phyloP scores from a whole-genome alignment of 768 basidiomycete genomes.

The Cubamyces sp. region DNA sequence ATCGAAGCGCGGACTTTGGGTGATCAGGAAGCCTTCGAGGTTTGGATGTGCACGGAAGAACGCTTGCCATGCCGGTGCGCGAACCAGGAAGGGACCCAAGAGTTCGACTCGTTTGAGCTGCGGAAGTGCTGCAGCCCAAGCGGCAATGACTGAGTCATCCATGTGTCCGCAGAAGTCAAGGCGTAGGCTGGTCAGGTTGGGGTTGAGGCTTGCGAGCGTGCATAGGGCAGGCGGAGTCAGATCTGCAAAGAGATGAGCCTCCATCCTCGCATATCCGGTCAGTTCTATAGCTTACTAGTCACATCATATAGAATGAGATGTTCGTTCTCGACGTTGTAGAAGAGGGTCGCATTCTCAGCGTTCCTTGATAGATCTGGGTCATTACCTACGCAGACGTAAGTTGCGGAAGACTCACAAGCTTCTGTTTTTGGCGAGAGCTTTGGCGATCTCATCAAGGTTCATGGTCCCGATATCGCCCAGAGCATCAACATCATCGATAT shows the following conservation, averaged over 20 bases:
- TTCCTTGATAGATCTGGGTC: constrained; percentile 1
- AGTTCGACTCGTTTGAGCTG: constrained; percentile 75
- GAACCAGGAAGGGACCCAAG: constrained; percentile 86
- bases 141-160: constrained; percentile 57
- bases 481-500: constrained; percentile 89
- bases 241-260: constrained; percentile 45
- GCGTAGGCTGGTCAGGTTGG: constrained; percentile 75
- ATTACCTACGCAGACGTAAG: background rate
- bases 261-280: background rate
- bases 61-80: constrained; percentile 66
- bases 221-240: constrained; percentile 68
- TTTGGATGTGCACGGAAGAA: constrained; percentile 71
- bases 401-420: constrained; percentile 61
- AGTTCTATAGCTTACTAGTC: constrained; percentile 64
- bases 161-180: constrained; percentile 89
- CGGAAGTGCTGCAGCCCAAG: constrained; percentile 67
- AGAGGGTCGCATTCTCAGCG: constrained; percentile 74
- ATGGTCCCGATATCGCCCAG: constrained; percentile 85
- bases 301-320: constrained; percentile 83
- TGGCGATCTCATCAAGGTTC: constrained; percentile 85
- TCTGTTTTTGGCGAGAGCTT: constrained; percentile 79
- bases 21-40: constrained; percentile 77
- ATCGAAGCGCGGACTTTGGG: constrained; percentile 87
- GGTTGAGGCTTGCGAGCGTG: constrained; percentile 80
- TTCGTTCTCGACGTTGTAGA: constrained; percentile 76